Evolutionary conservation across 2,329 filamentous ascomycete species (phyloP).

Genomic region (Aspergillus glaucus): DNA sequence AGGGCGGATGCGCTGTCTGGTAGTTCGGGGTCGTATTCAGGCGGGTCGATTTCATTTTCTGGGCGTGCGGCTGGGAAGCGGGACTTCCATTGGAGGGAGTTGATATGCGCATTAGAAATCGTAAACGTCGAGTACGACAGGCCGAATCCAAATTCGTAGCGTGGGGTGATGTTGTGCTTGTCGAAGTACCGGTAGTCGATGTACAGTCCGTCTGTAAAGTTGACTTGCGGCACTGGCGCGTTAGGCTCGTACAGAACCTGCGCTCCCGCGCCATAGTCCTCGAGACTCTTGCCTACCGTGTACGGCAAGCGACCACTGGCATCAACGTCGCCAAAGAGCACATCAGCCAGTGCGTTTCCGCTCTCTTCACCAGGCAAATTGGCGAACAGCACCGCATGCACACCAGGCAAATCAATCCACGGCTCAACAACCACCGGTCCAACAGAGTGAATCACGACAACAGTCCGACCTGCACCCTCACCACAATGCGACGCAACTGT

Average conservation of each 20-base stretch:
- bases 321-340: slow-evolving; percentile 72
- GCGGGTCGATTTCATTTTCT: slow-evolving; percentile 40
- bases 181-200: slow-evolving; percentile 90
- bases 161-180: slow-evolving; percentile 64
- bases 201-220: slow-evolving; percentile 76
- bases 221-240: slow-evolving; percentile 67
- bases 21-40: slow-evolving; percentile 49
- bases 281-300: slow-evolving; percentile 67
- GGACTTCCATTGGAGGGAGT: slow-evolving; percentile 44
- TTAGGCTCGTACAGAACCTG: slow-evolving; percentile 65
- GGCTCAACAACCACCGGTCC: slow-evolving; percentile 74
- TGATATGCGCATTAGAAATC: slow-evolving; percentile 50
- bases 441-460: slow-evolving; percentile 84
- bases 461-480: slow-evolving; percentile 56
- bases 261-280: slow-evolving; percentile 69
- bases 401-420: slow-evolving; percentile 69
- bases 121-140: slow-evolving; percentile 73
- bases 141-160: slow-evolving; percentile 81
- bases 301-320: slow-evolving; percentile 81
- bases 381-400: slow-evolving; percentile 76
- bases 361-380: slow-evolving; percentile 83
- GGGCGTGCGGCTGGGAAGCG: slow-evolving; percentile 40
- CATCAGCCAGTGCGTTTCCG: slow-evolving; percentile 71
- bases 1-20: slow-evolving; percentile 53
- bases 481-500: slow-evolving; percentile 64